phyloP scores from a whole-genome alignment of 1,284 basidiomycete species.

The Psilocybe mexicana region DNA sequence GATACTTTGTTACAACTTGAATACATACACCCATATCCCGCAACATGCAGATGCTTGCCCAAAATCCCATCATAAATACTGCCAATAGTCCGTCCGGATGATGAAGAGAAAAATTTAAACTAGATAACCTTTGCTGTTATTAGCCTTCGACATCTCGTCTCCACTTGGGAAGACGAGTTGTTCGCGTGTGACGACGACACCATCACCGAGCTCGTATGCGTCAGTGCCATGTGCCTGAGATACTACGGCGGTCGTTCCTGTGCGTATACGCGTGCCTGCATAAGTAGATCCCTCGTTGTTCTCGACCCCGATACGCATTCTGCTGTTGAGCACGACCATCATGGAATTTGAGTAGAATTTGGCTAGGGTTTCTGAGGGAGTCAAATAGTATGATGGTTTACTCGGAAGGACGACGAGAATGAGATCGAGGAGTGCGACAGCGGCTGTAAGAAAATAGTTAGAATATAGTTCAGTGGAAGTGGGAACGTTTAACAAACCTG shows the following conservation, averaged over 20 bases:
- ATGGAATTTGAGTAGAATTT: conserved; percentile 13
- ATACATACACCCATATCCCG: no score
- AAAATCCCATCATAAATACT: background rate
- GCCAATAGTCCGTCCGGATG: background rate
- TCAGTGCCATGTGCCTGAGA: background rate
- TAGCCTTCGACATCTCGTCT: background rate
- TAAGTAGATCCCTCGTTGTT: background rate
- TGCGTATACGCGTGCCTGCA: background rate
- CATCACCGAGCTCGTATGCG: conserved; percentile 3
- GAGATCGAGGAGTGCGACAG: conserved; percentile 16
- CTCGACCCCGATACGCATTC: conserved; percentile 4
- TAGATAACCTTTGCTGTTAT: background rate
- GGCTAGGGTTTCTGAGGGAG: conserved; percentile 3
- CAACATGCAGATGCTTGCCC: no score
- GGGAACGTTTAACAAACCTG: background rate
- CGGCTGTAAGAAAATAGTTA: conserved; percentile 1
- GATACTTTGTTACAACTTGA: no score
- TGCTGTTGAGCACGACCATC: conserved; percentile 9
- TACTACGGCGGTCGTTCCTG: background rate
- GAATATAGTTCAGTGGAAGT: background rate
- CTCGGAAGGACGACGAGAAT: conserved; percentile 10
- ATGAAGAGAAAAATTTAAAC: background rate
- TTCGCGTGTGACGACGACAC: background rate
- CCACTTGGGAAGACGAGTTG: conserved; percentile 1
- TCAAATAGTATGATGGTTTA: conserved; percentile 2